Base-by-base conservation (phyloP, 495 filamentous ascomycete species). In the Gamarada debralockiae region DNA sequence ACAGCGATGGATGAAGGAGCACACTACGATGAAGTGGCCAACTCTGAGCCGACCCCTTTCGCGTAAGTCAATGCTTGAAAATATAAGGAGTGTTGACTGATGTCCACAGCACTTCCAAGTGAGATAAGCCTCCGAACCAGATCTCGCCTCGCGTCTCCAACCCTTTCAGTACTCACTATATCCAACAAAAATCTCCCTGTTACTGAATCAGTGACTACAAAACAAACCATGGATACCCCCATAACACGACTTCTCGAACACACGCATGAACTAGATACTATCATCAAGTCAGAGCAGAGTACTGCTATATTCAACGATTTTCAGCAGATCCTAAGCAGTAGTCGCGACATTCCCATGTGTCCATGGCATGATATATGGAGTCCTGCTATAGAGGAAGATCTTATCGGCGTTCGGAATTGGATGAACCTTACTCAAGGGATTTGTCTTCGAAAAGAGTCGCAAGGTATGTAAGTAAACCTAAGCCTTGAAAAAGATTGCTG, bases 1-100 rank as follows among this genome's bases (percentile, higher is more conserved):
- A 22, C 21, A 20, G n/a, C 39, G 39, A 23, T 53, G 39, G 50
- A 23, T 34, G 39, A 53, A 46, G 24, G 17, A 53, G 25, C n/a
- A 44, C 22, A 9, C 31, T 15, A 39, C 36, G 21, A 40, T 9
- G 13, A 3, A 22, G 14, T 39, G 3, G n/a, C 15, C 17, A 17
- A 45, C 20, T 34, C 21, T 2, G n/a, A 14, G 4, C 4, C 4
- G 10, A 25, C 5, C 43, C 15, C 43, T 34, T 27, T 54, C 41
- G 29, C 40, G 50, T 53, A 39, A 53, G 41, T 37, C 18, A 15
- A 17, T 1, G 9, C 12, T 34, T 33, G n/a, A n/a, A 13, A 23
- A 25, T 50, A 2, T 8, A 39, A 4, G 31, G 33, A 39, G 3
- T 50, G 9, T 21, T 23, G 23, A 22, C 21, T 39, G 6, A 17